Base-by-base conservation (phyloP, 73 alveolate species). In the Diophrys appendiculata region DNA sequence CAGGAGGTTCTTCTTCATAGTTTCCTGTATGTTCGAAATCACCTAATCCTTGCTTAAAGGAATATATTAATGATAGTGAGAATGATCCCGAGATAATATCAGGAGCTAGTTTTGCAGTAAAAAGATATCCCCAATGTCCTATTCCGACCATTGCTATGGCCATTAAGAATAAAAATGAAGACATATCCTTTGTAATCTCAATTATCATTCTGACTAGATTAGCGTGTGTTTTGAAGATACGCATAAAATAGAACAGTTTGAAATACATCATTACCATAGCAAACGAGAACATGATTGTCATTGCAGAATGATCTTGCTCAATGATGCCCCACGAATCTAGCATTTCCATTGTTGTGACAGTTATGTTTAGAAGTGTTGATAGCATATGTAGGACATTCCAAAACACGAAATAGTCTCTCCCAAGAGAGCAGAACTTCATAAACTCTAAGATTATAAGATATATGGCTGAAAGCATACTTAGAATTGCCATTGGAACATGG, bases 161-260 rank as follows among this genome's bases (percentile, higher is more conserved):
- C 60, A 43, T 43, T 11, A 77, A 5, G 60, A 84, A 29, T 69
- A 84, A 84, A 69, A 27, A 68, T 52, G 32, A 60, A 79, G 64
- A 54, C 60, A 43, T 43, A 43, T 84, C 92, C 0, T 1, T 35
- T 1, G 68, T 67, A 18, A 77, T 77, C 70, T 77, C 81, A 28
- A 84, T 68, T 1, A 84, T 84, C 87, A 84, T 84, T 23, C 88
- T 55, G 30, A 77, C 67, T 8, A 84, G 52, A 33, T 33, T 35
- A 29, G 88, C 92, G n/a, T 86, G 78, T 55, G 68, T 71, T 29
- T 32, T 77, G 64, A 65, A 77, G 34, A 84, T 33, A 69, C 88
- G 67, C 33, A 71, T 56, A 77, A 84, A 84, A 56, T 84, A 84
- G 67, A 84, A 74, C 35, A 84, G 68, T 56, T 77, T 84, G 14